A percentile compares a stretch with the other conserved stretches of the same genome.
Evolutionary conservation across 2,329 filamentous ascomycete genomes (phyloP).

Genomic region (Penicillium sp.): DNA sequence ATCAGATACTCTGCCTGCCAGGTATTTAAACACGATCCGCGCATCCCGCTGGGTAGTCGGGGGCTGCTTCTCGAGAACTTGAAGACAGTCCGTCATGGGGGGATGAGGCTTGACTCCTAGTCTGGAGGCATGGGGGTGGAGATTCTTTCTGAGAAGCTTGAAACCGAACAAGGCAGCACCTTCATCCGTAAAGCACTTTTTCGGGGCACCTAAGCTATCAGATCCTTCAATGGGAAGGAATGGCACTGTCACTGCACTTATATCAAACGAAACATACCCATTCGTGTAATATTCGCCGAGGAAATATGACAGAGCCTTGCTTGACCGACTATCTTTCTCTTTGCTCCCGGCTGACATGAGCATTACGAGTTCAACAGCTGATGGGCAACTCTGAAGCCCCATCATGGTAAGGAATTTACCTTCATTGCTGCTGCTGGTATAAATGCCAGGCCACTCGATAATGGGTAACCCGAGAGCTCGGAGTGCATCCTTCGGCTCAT

Average conservation of each 20-base stretch:
- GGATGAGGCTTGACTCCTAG: conserved; percentile 86
- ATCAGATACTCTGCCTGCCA: conserved; percentile 73
- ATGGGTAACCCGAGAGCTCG: conserved; percentile 70
- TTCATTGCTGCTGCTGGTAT: conserved; percentile 65
- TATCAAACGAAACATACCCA: conserved; percentile 66
- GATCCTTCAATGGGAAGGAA: conserved; percentile 71
- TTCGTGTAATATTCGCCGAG: conserved; percentile 76
- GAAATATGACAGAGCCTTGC: conserved; percentile 75
- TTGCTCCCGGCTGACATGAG: conserved; percentile 68
- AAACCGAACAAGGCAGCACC: conserved; percentile 76
- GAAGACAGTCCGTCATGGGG: conserved; percentile 71
- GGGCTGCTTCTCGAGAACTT: conserved; percentile 67
- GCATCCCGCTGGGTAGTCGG: conserved; percentile 68
- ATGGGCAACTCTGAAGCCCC: conserved; percentile 70
- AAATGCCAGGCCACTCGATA: conserved; percentile 77
- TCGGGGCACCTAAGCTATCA: conserved; percentile 66
- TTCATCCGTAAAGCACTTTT: conserved; percentile 78
- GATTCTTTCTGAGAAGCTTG: conserved; percentile 68
- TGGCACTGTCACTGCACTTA: conserved; percentile 53
- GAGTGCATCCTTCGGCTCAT: conserved; percentile 71
- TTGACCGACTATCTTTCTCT: conserved; percentile 56
- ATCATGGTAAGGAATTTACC: conserved; percentile 70
- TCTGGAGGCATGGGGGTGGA: conserved; percentile 77
- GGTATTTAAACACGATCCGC: conserved; percentile 73
- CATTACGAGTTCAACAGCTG: conserved; percentile 69